Conservation (phyloP, 2,329 filamentous ascomycete genomes). For the Colletotrichum falcatum region DNA sequence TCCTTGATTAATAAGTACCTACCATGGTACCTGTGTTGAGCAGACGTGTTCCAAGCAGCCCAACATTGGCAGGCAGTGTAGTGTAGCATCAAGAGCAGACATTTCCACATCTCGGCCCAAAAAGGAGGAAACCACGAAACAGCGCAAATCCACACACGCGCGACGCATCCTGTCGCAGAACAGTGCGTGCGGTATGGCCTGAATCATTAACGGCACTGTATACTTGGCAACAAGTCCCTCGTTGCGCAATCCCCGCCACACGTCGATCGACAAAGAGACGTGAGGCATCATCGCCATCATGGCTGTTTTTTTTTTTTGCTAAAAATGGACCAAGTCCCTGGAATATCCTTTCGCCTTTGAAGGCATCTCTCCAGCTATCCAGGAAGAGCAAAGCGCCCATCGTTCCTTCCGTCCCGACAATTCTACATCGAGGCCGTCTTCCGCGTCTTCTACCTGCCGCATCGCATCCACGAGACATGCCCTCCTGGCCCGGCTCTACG, state of each 20-base stretch:
- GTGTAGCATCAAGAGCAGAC: background rate
- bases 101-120: background rate
- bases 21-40: background rate
- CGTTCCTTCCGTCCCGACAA: background rate
- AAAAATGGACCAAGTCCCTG: background rate
- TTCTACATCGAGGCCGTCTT: background rate
- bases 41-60: background rate
- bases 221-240: background rate
- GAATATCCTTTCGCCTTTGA: background rate
- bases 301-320: background rate
- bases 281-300: slow-evolving; percentile 18
- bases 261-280: slow-evolving; percentile 14
- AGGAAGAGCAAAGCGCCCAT: background rate
- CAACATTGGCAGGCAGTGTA: background rate
- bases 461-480: slow-evolving; percentile 17
- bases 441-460: background rate
- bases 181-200: background rate
- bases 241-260: background rate
- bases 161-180: slow-evolving; percentile 1
- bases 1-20: background rate
- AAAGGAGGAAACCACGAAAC: slow-evolving; percentile 15
- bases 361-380: background rate
- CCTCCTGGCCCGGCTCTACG: background rate
- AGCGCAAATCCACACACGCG: background rate
- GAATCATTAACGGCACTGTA: background rate